A percentile compares a stretch with the other conserved stretches of the same genome.
These are phyloP conservation scores for Mrakia gelida DNA, from an alignment of 768 basidiomycete species.

Conservation along the genomic window DNA sequence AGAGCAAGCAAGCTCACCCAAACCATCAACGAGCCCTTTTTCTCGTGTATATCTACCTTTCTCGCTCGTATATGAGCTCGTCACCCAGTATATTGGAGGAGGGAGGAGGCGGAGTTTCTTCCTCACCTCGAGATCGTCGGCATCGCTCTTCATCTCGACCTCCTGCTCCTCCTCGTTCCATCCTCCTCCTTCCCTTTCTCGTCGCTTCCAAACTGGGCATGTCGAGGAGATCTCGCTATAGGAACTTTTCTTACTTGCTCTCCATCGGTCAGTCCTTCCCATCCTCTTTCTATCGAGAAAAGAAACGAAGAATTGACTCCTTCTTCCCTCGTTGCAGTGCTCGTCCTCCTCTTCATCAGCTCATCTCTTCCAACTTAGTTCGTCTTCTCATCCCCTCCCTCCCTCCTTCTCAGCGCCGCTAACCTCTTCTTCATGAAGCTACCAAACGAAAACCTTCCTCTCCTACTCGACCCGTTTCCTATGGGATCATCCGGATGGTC, in stretches of 20 bases:
- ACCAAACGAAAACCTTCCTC: conserved; percentile 27
- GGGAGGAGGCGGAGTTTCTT: background rate
- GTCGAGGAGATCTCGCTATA: background rate
- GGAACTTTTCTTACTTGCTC: background rate
- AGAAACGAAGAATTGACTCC: background rate
- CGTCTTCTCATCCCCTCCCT: background rate
- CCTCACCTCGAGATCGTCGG: background rate
- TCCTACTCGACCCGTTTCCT: conserved; percentile 57
- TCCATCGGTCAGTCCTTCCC: background rate
- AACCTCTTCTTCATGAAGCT: conserved; percentile 7
- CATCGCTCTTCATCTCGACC: background rate
- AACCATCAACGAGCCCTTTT: too few relatives aligned
- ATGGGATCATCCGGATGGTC: conserved; percentile 57
- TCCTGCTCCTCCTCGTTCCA: background rate
- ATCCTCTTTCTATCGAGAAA: background rate
- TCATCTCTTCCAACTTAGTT: background rate
- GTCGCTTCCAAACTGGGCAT: background rate
- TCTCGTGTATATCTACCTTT: background rate
- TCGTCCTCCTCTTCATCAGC: background rate
- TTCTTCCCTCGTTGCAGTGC: background rate
- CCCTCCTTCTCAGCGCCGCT: background rate
- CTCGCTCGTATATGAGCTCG: background rate
- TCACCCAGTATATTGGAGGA: background rate
- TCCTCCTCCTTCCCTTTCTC: too few relatives aligned
- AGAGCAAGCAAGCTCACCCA: background rate